phyloP scores from a whole-genome alignment of 2,329 filamentous ascomycete species.

The Sclerotinia sclerotiorum region DNA sequence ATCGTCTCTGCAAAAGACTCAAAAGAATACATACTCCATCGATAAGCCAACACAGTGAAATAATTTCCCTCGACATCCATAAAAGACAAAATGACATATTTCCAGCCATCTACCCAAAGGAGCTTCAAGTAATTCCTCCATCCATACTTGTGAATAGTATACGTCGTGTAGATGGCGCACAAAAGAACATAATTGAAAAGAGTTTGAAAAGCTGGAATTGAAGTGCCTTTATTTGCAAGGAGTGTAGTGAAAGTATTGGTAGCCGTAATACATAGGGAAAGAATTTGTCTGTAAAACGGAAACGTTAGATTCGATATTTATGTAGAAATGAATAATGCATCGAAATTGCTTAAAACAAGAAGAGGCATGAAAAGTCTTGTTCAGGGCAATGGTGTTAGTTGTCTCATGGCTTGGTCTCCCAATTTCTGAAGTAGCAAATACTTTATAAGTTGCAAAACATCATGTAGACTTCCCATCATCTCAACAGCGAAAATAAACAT shows the following conservation, averaged over 20 bases:
- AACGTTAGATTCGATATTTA: not conserved
- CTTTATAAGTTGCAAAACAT: conserved; percentile 85
- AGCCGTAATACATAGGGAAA: conserved; percentile 85
- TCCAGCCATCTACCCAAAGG: conserved; percentile 76
- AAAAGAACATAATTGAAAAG: conserved; percentile 93
- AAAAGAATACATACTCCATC: conserved; percentile 43
- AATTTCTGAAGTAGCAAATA: conserved; percentile 99
- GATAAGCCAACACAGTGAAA: conserved; percentile 93
- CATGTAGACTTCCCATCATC: conserved; percentile 51
- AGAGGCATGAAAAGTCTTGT: conserved; percentile 39
- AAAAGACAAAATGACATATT: conserved; percentile 89
- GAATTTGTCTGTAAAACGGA: conserved; percentile 58
- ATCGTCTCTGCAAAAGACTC: not conserved
- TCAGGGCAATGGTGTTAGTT: conserved; percentile 90
- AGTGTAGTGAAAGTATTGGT: conserved; percentile 89
- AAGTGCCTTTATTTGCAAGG: conserved; percentile 65
- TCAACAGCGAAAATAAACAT: conserved; percentile 36
- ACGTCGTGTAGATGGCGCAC: conserved; percentile 75
- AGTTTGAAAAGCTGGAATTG: conserved; percentile 91
- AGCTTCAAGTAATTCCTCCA: conserved; percentile 66
- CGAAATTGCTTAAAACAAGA: conserved; percentile 16
- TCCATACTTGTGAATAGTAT: conserved; percentile 79
- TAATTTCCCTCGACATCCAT: conserved; percentile 97
- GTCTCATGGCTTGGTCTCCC: conserved; percentile 86
- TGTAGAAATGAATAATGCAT: conserved; percentile 21